phyloP scores from a whole-genome alignment of 148 eudicot genomes.

The Rhododendron vialii region DNA sequence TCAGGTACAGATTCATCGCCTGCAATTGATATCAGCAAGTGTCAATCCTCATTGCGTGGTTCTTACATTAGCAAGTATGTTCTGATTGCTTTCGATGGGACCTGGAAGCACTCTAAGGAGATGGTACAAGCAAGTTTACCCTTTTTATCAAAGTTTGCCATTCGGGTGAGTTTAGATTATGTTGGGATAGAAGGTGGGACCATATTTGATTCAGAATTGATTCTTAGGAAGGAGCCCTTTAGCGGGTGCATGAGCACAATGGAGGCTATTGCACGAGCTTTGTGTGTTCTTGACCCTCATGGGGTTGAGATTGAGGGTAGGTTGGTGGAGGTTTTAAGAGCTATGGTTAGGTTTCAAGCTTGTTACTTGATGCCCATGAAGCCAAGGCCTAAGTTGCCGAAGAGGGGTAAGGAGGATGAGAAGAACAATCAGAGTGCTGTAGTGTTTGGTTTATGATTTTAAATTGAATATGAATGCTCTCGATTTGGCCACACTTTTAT shows the following conservation, averaged over 20 bases:
- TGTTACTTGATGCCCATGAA: slow-evolving; percentile 55
- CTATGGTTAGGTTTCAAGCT: slow-evolving; percentile 76
- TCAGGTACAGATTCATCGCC: slow-evolving; percentile 59
- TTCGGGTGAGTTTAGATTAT: slow-evolving; percentile 57
- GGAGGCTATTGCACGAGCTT: slow-evolving; percentile 90
- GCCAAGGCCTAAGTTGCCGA: slow-evolving; percentile 46
- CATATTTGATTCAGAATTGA: slow-evolving; percentile 73
- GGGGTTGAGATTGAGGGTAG: slow-evolving; percentile 62
- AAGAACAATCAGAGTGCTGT: slow-evolving; percentile 7
- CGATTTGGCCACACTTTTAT: neutral
- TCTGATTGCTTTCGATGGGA: slow-evolving; percentile 86
- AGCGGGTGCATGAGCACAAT: slow-evolving; percentile 93
- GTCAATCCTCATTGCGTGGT: slow-evolving; percentile 35
- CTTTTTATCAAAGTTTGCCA: slow-evolving; percentile 72
- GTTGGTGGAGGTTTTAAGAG: slow-evolving; percentile 60
- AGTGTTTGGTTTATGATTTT: neutral
- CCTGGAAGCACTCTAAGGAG: slow-evolving; percentile 97
- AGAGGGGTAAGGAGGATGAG: slow-evolving; percentile 26
- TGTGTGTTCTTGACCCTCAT: slow-evolving; percentile 63
- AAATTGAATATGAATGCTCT: neutral
- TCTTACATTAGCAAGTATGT: slow-evolving; percentile 21
- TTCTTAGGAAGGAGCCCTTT: slow-evolving; percentile 84
- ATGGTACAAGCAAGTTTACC: slow-evolving; percentile 87
- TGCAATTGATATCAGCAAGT: slow-evolving; percentile 40
- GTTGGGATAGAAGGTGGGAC: slow-evolving; percentile 87